A percentile compares a stretch with the other conserved stretches of the same genome.
Conservation (phyloP, 345 rosid genomes). For the Citrus australasica region DNA sequence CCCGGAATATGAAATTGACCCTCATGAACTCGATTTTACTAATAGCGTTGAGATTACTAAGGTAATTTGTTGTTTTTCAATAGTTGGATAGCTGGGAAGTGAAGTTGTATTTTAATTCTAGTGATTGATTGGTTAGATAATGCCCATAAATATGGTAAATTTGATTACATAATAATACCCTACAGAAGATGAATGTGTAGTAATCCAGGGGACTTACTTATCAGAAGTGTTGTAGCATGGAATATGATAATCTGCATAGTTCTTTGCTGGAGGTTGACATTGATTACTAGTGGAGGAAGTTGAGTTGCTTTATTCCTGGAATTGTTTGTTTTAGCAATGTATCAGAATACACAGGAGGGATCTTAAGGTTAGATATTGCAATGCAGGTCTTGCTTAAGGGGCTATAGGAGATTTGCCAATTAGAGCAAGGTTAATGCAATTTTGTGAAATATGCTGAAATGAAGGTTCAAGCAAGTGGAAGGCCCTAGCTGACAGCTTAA, state of each 20-base stretch:
- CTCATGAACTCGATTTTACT: slow-evolving; percentile 74
- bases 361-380: background rate
- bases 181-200: background rate
- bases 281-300: background rate
- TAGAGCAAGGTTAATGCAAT: background rate
- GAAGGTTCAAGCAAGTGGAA: background rate
- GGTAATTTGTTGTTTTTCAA: slow-evolving; percentile 27
- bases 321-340: background rate
- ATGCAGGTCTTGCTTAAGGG: background rate
- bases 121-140: background rate
- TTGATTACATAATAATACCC: background rate
- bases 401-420: background rate
- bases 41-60: slow-evolving; percentile 71
- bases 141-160: background rate
- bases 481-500: background rate
- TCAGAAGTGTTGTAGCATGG: background rate
- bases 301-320: background rate
- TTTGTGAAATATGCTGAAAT: background rate
- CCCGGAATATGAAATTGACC: slow-evolving; percentile 84
- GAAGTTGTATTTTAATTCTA: background rate
- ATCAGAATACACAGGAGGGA: background rate
- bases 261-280: background rate
- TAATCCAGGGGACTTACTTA: background rate
- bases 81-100: background rate
- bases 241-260: background rate